phyloP scores from a whole-genome alignment of 208 protist genomes.

The Blastocrithidia nonstop region DNA sequence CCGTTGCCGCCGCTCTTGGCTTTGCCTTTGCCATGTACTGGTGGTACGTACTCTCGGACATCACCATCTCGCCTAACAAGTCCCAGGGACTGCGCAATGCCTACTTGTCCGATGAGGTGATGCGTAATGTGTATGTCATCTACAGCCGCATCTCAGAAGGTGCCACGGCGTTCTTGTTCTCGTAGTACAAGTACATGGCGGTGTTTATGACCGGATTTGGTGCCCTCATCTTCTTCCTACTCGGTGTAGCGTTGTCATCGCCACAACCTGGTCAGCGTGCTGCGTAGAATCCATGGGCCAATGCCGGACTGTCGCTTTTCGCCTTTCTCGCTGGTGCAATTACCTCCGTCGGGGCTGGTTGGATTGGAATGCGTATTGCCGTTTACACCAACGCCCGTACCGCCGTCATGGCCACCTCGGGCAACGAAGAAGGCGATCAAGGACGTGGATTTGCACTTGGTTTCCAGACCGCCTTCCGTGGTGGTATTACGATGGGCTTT shows the following conservation, averaged over 20 bases:
- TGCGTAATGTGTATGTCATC: constrained; percentile 74
- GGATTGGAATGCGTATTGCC: constrained; percentile 83
- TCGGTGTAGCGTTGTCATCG: constrained; percentile 42
- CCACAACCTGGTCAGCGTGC: constrained; percentile 13
- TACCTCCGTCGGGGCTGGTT: constrained; percentile 67
- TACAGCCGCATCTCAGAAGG: constrained; percentile 64
- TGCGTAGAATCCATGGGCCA: constrained; percentile 23
- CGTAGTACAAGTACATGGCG: constrained; percentile 79
- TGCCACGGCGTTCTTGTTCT: constrained; percentile 60
- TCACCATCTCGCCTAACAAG: constrained; percentile 23
- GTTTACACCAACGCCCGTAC: constrained; percentile 82
- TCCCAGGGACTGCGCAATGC: constrained; percentile 42
- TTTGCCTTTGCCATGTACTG: constrained; percentile 74
- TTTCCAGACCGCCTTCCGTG: constrained; percentile 78
- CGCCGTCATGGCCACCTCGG: constrained; percentile 58
- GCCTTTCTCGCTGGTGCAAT: constrained; percentile 56
- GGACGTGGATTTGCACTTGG: constrained; percentile 26
- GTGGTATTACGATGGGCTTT: constrained; percentile 82
- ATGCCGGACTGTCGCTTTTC: constrained; percentile 42
- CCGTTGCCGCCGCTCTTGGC: constrained; percentile 22
- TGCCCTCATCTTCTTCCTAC: constrained; percentile 57
- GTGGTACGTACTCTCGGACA: constrained; percentile 43
- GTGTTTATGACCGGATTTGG: constrained; percentile 66
- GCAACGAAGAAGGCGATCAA: constrained; percentile 23
- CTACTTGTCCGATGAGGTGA: constrained; percentile 66